A percentile compares a stretch with the other conserved stretches of the same genome.
phyloP scores from a whole-genome alignment of 2,329 filamentous ascomycete genomes.

The Cercospora nicotianae region DNA sequence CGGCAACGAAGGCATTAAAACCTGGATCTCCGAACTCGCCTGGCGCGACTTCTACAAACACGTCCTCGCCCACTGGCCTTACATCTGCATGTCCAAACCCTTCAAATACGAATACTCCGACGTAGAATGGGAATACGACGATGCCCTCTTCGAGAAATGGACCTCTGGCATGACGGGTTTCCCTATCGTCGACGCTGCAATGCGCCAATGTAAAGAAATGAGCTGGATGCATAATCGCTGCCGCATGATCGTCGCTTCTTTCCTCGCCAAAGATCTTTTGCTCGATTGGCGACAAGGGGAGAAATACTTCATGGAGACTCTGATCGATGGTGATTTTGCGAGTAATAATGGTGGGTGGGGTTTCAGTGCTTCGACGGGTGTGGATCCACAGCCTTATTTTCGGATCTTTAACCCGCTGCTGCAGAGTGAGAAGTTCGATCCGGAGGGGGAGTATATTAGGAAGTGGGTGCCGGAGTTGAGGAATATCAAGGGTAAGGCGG shows the following conservation, averaged over 20 bases:
- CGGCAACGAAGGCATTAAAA: conserved; percentile 64
- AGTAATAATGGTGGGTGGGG: conserved; percentile 74
- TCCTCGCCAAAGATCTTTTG: conserved; percentile 75
- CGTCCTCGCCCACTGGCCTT: conserved; percentile 81
- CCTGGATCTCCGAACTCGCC: conserved; percentile 80
- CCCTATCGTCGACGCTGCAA: conserved; percentile 82
- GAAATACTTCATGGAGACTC: conserved; percentile 76
- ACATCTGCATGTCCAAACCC: conserved; percentile 74
- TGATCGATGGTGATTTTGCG: conserved; percentile 78
- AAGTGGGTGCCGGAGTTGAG: conserved; percentile 78
- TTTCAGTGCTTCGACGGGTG: conserved; percentile 66
- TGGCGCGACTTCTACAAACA: conserved; percentile 90
- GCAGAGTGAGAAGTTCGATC: conserved; percentile 85
- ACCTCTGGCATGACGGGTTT: conserved; percentile 72
- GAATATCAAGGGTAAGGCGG: conserved; percentile 62
- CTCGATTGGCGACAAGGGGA: conserved; percentile 84
- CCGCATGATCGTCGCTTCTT: conserved; percentile 81
- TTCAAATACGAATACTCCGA: conserved; percentile 84
- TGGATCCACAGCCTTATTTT: conserved; percentile 88
- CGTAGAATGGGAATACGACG: conserved; percentile 77
- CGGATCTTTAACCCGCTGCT: conserved; percentile 83
- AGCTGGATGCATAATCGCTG: conserved; percentile 84
- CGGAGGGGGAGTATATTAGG: conserved; percentile 74
- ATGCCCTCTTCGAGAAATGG: conserved; percentile 71
- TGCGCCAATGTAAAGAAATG: conserved; percentile 69